Evolutionary conservation across 441 rosid species (phyloP).

Genomic region (Populus hybrid): DNA sequence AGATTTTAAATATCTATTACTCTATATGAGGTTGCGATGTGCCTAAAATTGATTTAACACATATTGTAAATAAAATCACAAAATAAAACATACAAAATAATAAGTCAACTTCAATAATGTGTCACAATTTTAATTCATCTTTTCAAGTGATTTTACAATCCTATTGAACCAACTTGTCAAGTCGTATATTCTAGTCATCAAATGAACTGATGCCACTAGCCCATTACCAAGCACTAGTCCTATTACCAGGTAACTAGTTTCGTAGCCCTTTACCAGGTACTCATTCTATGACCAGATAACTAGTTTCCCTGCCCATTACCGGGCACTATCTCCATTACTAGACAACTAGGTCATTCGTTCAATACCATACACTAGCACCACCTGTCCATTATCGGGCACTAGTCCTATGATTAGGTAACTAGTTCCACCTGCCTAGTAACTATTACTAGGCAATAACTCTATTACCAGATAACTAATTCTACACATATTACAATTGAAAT

Average conservation of each 20-base stretch:
- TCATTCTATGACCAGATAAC: not conserved
- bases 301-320: not conserved
- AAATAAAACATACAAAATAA: not conserved
- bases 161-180: not conserved
- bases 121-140: not conserved
- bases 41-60: too few relatives aligned
- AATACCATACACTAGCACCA: fast-evolving
- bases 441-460: too few relatives aligned
- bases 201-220: not conserved
- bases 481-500: too few relatives aligned
- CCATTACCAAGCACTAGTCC: not conserved
- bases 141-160: not conserved
- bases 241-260: too few relatives aligned
- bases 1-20: not conserved
- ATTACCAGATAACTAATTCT: too few relatives aligned
- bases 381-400: too few relatives aligned
- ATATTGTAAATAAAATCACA: too few relatives aligned
- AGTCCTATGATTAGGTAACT: fast-evolving
- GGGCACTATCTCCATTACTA: too few relatives aligned
- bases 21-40: too few relatives aligned
- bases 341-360: too few relatives aligned
- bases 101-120: not conserved
- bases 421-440: too few relatives aligned
- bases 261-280: fast-evolving
- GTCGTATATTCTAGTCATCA: not conserved